Base-by-base conservation (phyloP, 805 yeast species). In the Phaffomyces opuntiae region DNA sequence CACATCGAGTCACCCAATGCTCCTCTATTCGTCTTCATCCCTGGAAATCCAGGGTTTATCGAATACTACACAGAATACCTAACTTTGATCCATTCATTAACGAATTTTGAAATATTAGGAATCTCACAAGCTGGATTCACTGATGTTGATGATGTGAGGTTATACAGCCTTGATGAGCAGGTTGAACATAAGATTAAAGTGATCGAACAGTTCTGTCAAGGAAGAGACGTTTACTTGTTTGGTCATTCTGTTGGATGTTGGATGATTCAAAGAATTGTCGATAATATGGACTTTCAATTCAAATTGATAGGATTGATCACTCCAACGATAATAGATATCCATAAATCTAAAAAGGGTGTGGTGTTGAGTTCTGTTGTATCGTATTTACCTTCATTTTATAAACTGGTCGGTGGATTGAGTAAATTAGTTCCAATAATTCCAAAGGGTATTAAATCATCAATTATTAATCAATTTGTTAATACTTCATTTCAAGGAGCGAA, bases 211-310 rank as follows among this genome's bases (percentile, higher is more conserved):
- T 39, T 21, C 17, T 19, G 9, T 35, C 43, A 45, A 47, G 55
- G 41, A 6, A 40, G 72, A 34, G 67, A 70, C 12, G 59, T 82
- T 8, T 63, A 66, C 42, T 64, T 83, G 21, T 60, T 81, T 53
- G 83, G 87, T 19, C 95, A 85, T 59, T 83, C 91, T 0, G 76
- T 84, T 13, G 95, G 95, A 2, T 70, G 80, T 7, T 85, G 75
- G 68, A 66, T 85, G 38, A 60, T 69, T 3, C 89, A 84, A 59
- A 60, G 83, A 39, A 67, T 78, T 2, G 66, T 76, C 1, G 55
- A 62, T 2, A 29, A 45, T 0, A 35, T 56, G 12, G 47, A 52
- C 2, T 53, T 59, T 5, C 50, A 63, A 6, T 62, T 78, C 31
- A 62, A 59, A 43, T 70, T 77, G 45, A 68, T 75, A 19, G 87